phyloP scores from a whole-genome alignment of 208 protist species.

The Perkinsela sp. region DNA sequence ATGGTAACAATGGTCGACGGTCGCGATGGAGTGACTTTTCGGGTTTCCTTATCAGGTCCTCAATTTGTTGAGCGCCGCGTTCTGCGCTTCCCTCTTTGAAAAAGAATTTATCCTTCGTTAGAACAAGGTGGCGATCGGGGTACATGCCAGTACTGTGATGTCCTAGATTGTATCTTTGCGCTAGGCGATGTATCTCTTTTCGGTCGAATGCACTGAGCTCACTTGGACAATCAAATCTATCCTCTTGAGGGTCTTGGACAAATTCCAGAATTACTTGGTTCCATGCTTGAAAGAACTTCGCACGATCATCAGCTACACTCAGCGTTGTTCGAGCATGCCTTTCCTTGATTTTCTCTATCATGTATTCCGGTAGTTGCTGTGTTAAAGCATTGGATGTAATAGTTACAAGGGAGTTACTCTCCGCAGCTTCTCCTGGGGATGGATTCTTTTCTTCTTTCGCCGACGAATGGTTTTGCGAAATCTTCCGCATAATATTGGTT shows the following conservation, averaged over 20 bases:
- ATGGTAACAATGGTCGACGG: background rate
- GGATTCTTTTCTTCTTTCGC: background rate
- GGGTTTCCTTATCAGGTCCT: background rate
- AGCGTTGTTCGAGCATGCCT: background rate
- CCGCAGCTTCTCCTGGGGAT: background rate
- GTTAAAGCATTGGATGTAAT: background rate
- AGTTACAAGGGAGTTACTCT: background rate
- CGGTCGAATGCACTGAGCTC: constrained; percentile 33
- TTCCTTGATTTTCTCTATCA: background rate
- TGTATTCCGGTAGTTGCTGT: background rate
- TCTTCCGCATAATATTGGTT: background rate
- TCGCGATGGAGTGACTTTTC: background rate
- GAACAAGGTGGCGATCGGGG: constrained; percentile 16
- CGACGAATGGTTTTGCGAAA: background rate
- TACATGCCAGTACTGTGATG: constrained; percentile 23
- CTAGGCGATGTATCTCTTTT: constrained; percentile 30
- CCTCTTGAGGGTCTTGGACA: constrained; percentile 30
- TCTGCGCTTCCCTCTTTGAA: constrained; percentile 7
- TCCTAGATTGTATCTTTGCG: constrained; percentile 43
- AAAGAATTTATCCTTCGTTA: constrained; percentile 52
- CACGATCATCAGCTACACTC: constrained; percentile 9
- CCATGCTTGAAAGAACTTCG: constrained; percentile 31
- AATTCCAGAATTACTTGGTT: constrained; percentile 28
- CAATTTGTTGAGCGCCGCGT: background rate
- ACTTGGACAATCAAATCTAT: constrained; percentile 20